These are phyloP conservation scores for Firmiana major DNA, from an alignment of 345 rosid species.

Conservation along the genomic window DNA sequence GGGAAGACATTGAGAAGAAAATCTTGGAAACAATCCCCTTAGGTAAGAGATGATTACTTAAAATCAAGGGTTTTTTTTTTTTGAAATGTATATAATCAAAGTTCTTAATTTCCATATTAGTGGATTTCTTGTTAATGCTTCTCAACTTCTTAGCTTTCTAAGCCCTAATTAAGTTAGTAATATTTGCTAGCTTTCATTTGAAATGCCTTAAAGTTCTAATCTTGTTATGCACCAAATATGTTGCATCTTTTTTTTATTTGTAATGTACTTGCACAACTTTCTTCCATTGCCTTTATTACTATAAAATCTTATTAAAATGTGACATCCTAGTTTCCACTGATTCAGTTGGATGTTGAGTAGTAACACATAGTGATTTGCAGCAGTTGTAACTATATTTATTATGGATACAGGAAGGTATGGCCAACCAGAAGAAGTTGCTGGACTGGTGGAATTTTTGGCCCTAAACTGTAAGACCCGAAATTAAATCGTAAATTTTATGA, in stretches of 20 bases:
- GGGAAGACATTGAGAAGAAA: slow-evolving; percentile 88
- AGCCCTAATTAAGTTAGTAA: background rate
- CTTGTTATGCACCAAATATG: background rate
- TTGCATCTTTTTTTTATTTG: slow-evolving; percentile 2
- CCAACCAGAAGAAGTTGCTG: slow-evolving; percentile 97
- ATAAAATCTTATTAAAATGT: background rate
- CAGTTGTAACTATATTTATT: slow-evolving; percentile 3
- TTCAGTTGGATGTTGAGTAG: slow-evolving; percentile 4
- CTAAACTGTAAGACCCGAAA: too few species aligned
- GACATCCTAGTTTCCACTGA: background rate
- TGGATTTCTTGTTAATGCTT: background rate
- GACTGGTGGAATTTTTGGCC: slow-evolving; percentile 95
- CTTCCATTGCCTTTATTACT: background rate
- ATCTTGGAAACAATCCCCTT: slow-evolving; percentile 79
- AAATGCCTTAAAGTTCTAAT: background rate
- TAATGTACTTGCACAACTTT: background rate
- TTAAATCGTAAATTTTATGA: too few species aligned
- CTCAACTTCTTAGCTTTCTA: background rate
- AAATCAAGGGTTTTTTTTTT: background rate
- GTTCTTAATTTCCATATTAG: background rate
- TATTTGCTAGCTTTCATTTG: slow-evolving; percentile 1
- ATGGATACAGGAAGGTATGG: slow-evolving; percentile 82
- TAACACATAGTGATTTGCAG: background rate
- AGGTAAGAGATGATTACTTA: slow-evolving; percentile 40
- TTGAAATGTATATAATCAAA: background rate